Evolutionary conservation across 2,329 filamentous ascomycete species (phyloP).

Genomic region (Raffaelea albimanens): DNA sequence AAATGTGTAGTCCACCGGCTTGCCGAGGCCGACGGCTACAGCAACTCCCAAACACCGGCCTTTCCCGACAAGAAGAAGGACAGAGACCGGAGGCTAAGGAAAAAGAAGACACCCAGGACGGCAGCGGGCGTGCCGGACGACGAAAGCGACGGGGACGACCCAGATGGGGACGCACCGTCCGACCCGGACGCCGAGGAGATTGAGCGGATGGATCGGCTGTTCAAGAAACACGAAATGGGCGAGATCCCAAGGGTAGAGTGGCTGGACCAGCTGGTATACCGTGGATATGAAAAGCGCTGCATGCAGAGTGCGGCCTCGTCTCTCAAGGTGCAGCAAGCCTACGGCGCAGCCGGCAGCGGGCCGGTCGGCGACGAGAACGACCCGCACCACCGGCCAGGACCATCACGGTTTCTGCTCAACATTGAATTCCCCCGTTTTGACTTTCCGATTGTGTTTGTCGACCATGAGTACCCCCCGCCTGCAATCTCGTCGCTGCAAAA

Average conservation of each 20-base stretch:
- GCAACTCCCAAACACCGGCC: constrained; percentile 70
- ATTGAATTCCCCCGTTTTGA: constrained; percentile 92
- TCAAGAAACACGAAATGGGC: constrained; percentile 98
- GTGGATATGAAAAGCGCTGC: constrained; percentile 73
- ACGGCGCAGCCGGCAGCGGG: constrained; percentile 23
- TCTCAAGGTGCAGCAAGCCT: constrained; percentile 45
- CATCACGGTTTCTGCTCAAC: constrained; percentile 68
- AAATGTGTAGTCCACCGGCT: constrained; percentile 81
- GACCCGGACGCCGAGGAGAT: constrained; percentile 74
- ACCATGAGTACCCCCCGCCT: constrained; percentile 82
- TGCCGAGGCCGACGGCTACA: constrained; percentile 75
- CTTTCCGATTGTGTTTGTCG: constrained; percentile 89
- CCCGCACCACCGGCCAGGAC: constrained; percentile 26
- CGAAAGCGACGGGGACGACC: constrained; percentile 16
- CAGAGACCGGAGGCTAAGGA: constrained; percentile 18
- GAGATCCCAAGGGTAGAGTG: constrained; percentile 89
- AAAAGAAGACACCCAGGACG: constrained; percentile 31
- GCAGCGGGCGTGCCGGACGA: constrained; percentile 46
- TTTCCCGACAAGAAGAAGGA: constrained; percentile 43
- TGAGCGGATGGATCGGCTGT: constrained; percentile 76
- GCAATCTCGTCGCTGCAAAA: constrained; percentile 69
- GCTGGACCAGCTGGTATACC: constrained; percentile 91
- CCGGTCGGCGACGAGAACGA: constrained; percentile 19
- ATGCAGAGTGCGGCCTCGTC: constrained; percentile 55
- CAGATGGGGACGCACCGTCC: constrained; percentile 26